Evolutionary conservation across 805 yeast species (phyloP).

Genomic region (Ogataea wickerhamii): DNA sequence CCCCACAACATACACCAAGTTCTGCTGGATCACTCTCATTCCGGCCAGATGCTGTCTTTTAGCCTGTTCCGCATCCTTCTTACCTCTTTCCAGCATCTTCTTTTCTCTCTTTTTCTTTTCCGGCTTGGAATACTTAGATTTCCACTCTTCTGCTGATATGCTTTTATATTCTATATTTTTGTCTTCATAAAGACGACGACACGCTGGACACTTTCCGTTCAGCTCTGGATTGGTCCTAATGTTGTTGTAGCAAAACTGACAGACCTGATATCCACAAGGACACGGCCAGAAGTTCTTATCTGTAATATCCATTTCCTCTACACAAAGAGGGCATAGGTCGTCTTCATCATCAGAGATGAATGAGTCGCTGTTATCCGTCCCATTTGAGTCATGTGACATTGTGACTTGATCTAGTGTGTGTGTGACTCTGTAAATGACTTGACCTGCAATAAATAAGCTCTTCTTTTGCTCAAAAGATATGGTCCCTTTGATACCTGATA

Average conservation of each 20-base stretch:
- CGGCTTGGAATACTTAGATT: constrained; percentile 73
- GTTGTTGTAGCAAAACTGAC: constrained; percentile 97
- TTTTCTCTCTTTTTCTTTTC: constrained; percentile 77
- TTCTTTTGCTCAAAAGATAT: too few species aligned
- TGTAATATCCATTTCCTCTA: constrained; percentile 95
- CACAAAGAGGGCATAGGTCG: constrained; percentile 88
- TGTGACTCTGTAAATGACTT: not conserved
- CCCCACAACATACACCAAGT: constrained; percentile 93
- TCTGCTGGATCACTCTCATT: constrained; percentile 97
- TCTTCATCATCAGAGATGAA: constrained; percentile 78
- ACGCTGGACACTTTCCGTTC: constrained; percentile 96
- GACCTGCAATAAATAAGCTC: too few species aligned
- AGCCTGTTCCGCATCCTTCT: constrained; percentile 82
- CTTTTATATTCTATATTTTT: constrained; percentile 84
- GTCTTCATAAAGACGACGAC: constrained; percentile 92
- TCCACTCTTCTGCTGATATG: constrained; percentile 83
- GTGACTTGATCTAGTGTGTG: too few species aligned
- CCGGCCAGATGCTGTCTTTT: constrained; percentile 90
- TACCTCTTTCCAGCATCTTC: constrained; percentile 85
- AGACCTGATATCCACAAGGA: constrained; percentile 98
- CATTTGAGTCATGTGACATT: constrained; percentile 20
- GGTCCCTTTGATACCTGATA: too few species aligned
- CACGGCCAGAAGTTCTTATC: constrained; percentile 98
- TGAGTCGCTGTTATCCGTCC: constrained; percentile 40
- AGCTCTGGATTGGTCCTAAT: constrained; percentile 93